These are phyloP conservation scores for Arxiozyma bovina DNA, from an alignment of 1,139 yeast genomes.

Conservation along the genomic window DNA sequence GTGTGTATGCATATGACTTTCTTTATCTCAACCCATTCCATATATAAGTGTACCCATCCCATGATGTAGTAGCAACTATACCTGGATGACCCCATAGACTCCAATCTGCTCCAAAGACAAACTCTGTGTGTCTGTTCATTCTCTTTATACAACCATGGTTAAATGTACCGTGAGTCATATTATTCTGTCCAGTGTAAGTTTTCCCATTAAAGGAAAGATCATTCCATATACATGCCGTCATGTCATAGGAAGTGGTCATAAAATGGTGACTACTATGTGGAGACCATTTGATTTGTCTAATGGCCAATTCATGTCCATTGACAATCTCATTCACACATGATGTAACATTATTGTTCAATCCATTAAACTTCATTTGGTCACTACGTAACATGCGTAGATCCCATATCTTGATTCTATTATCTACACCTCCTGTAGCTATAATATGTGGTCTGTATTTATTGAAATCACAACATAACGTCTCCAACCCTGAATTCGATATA, in stretches of 20 bases:
- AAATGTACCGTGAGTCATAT: conserved; percentile 31
- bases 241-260: conserved; percentile 78
- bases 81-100: conserved; percentile 95
- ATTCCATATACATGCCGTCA: conserved; percentile 82
- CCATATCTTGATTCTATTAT: conserved; percentile 76
- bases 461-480: conserved; percentile 76
- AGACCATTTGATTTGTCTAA: conserved; percentile 75
- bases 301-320: conserved; percentile 84
- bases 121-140: conserved; percentile 73
- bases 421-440: conserved; percentile 85
- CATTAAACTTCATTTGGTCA: neutral
- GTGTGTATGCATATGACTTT: no score
- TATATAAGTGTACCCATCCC: conserved; percentile 94
- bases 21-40: conserved; percentile 53
- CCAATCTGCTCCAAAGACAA: conserved; percentile 93
- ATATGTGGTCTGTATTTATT: conserved; percentile 76
- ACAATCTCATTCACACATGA: conserved; percentile 47
- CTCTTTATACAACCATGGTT: conserved; percentile 43
- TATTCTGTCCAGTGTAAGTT: conserved; percentile 40
- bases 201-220: conserved; percentile 49
- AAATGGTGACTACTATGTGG: conserved; percentile 73
- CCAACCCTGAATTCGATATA: conserved; percentile 37
- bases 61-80: conserved; percentile 89
- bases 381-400: conserved; percentile 60
- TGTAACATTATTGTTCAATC: conserved; percentile 29